Evolutionary conservation across 129 eudicot genomes (phyloP), one percentile per base, ranked within the genome.

Genomic region (Arctium minus): DNA sequence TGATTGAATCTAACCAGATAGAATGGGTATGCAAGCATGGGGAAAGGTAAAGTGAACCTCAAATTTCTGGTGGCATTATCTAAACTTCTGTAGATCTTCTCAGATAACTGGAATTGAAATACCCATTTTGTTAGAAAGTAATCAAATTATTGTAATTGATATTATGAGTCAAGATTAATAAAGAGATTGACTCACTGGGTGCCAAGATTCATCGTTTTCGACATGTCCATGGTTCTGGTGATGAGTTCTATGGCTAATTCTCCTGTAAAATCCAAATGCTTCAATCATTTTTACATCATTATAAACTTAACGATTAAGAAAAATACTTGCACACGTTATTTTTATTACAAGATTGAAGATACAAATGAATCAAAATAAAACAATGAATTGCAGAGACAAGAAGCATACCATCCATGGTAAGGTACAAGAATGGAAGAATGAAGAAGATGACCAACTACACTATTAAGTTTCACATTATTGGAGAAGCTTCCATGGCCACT

Each of bases 401-500:
- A 46, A 90, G 62, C 90, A 29, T 82, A 96, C 99, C 99, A 96
- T 88, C 98, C 98, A 90, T 96, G 98, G 64, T 96, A 96, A 18
- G 99, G 99, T 53, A 96, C 99, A 65, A 96, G 98, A 83, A 96
- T 96, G 36, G 97, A 93, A 82, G 97, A 93, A 85, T 96, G 98
- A 88, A 90, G 94, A 76, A 96, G 69, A 86, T 96, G 99, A 36
- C 99, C 99, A 70, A 77, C 94, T 8, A 96, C 92, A 84, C 94
- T 93, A 73, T 96, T 96, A 86, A 96, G 87, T 79, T 90, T 90
- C 1, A 70, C 90, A 85, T 93, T 72, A 82, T 81, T 89, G 1
- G 99, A 96, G 85, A 96, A 96, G 89, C 99, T 96, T 71, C 98
- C 99, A 90, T 96, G 99, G 3, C 99, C 99, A 84, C 99, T 93